Conservation (phyloP, 73 alveolate genomes). For the Tetrahymena malaccensis region DNA sequence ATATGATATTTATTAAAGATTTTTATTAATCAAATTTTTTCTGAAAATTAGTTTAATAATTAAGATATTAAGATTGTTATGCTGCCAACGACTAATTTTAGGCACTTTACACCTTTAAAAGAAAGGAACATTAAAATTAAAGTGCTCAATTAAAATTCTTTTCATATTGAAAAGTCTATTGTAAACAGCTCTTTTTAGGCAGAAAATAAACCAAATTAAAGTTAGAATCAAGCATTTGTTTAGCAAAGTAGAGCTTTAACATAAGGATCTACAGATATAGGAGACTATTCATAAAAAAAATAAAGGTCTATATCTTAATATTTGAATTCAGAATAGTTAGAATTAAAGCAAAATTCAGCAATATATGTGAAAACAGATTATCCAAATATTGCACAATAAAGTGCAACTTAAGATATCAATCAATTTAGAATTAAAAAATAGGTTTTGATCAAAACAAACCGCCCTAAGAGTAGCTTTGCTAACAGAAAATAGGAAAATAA, state of each 20-base stretch:
- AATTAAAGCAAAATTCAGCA: not conserved
- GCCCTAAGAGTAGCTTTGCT: not conserved
- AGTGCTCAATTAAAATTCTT: not conserved
- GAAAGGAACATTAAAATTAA: not conserved
- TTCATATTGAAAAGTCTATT: not conserved
- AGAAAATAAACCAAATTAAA: not conserved
- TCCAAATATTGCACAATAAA: not conserved
- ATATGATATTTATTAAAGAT: not conserved
- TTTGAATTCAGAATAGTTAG: not conserved
- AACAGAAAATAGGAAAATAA: not conserved
- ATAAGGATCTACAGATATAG: not conserved
- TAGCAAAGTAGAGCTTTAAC: not conserved
- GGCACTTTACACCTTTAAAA: not conserved
- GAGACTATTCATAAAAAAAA: not conserved
- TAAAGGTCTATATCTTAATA: not conserved
- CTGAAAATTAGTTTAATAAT: not conserved
- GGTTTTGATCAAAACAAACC: not conserved
- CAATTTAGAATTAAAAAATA: not conserved
- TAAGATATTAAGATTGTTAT: not conserved
- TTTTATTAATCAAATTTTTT: not conserved
- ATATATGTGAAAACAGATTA: not conserved
- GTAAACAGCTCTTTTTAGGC: not conserved
- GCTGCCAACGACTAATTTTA: not conserved
- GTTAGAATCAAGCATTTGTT: not conserved
- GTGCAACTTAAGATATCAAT: not conserved